These are phyloP conservation scores for Hebeloma cylindrosporum DNA, from an alignment of 768 basidiomycete species.

Conservation along the genomic window DNA sequence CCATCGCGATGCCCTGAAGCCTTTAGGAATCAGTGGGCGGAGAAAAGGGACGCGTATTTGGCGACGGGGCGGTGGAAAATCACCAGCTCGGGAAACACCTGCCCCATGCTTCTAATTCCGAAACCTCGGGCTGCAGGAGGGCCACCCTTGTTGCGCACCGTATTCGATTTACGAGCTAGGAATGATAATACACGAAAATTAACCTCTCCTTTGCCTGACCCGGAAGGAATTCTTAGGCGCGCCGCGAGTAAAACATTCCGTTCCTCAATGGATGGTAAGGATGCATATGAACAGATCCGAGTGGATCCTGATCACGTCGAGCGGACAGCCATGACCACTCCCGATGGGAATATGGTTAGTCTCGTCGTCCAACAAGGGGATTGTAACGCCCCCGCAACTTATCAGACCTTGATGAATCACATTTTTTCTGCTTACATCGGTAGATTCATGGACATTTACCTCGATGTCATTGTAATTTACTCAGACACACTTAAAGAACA, in stretches of 20 bases:
- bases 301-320: slow-evolving; percentile 29
- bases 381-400: slow-evolving; percentile 38
- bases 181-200: slow-evolving; percentile 38
- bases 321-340: slow-evolving; percentile 30
- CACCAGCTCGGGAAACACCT: slow-evolving; percentile 28
- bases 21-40: slow-evolving; percentile 23
- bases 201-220: slow-evolving; percentile 27
- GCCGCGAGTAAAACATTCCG: slow-evolving; percentile 20
- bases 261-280: slow-evolving; percentile 33
- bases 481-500: slow-evolving; percentile 38
- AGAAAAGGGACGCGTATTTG: slow-evolving; percentile 27
- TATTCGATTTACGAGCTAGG: slow-evolving; percentile 30
- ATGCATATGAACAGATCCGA: slow-evolving; percentile 39
- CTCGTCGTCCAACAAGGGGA: slow-evolving; percentile 33
- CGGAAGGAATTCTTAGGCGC: slow-evolving; percentile 24
- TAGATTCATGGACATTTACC: slow-evolving; percentile 39
- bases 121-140: slow-evolving; percentile 17
- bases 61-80: slow-evolving; percentile 28
- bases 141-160: slow-evolving; percentile 21
- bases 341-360: slow-evolving; percentile 45
- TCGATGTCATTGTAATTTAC: slow-evolving; percentile 34
- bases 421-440: slow-evolving; percentile 37
- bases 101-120: slow-evolving; percentile 32
- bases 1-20: slow-evolving; percentile 35
- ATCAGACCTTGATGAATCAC: slow-evolving; percentile 45